Conservation (phyloP, 2,329 filamentous ascomycete genomes). For the Colletotrichum sp. region DNA sequence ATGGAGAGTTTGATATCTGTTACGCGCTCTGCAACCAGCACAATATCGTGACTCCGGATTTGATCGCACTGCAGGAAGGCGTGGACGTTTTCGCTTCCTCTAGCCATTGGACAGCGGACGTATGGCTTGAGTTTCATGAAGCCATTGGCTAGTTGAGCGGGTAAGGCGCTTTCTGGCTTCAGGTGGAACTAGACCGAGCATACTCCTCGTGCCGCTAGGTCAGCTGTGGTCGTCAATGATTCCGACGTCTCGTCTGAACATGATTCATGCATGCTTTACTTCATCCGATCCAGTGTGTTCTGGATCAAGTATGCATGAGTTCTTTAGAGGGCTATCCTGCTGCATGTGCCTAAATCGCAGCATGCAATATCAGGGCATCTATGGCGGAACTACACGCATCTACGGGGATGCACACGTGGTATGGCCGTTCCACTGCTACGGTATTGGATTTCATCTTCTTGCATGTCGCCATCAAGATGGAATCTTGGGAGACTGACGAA, state of each 20-base stretch:
- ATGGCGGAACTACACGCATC: not conserved
- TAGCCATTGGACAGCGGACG: not conserved
- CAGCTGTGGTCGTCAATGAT: not conserved
- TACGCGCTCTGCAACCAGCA: not conserved
- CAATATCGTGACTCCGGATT: not conserved
- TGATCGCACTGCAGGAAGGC: not conserved
- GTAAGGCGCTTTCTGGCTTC: not conserved
- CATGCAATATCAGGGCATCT: not conserved
- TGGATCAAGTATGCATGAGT: not conserved
- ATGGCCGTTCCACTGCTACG: not conserved
- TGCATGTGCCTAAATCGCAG: not conserved
- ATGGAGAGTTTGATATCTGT: not conserved
- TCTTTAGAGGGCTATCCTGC: not conserved
- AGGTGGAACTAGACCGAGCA: not conserved
- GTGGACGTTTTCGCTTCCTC: not conserved
- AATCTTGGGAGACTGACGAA: not conserved
- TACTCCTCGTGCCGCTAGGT: not conserved
- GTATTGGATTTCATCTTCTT: not conserved
- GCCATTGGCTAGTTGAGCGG: not conserved
- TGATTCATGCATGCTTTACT: not conserved
- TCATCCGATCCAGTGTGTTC: not conserved
- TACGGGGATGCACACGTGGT: not conserved
- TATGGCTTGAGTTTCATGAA: not conserved
- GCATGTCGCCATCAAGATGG: not conserved
- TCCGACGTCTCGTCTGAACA: not conserved